Evolutionary conservation across 2,329 filamentous ascomycete genomes (phyloP), one percentile per base, ranked within the genome.

Genomic region (Fusarium sp.): DNA sequence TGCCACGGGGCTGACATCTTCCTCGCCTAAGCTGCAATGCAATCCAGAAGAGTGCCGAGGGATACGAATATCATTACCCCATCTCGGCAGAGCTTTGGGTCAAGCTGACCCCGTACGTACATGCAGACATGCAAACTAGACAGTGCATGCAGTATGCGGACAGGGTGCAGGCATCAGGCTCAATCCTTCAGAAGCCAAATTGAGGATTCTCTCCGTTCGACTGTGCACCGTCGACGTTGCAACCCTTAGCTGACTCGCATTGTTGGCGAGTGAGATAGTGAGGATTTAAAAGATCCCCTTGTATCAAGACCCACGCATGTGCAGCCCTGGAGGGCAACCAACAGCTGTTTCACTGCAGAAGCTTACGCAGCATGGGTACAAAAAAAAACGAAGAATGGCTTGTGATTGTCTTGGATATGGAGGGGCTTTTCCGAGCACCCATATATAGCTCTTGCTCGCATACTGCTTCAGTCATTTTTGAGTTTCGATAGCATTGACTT

Each of bases 221-320:
- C 20, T 54, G 20, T 61, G 18, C 54, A 55, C 49, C 55, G 55
- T 61, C 16, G 25, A 55, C 25, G 30, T 61, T 66, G 42, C 44
- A 55, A 22, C 25, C 37, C 37, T 61, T 45, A 42, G 16, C 55
- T 66, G 63, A 66, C 61, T 61, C 48, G 61, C 42, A 66, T 57
- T 47, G 42, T 29, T 57, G 29, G 61, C 30, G 41, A 66, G 34
- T 37, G 34, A 37, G 34, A 37, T n/a, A n/a, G 10, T 37, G 34
- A 55, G 16, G 30, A 29, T 47, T 18, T 18, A 24, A 53, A 54
- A 65, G 24, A 29, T 53, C 34, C 47, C 47, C 47, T 54, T 29
- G 30, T 32, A 49, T 37, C 14, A 20, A 20, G 42, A 66, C 47
- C 61, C 61, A 48, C 37, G 55, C 44, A 29, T 44, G 18, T 47